Evolutionary conservation across 179 eudicot genomes (phyloP).

Genomic region (Camellia oleifera): DNA sequence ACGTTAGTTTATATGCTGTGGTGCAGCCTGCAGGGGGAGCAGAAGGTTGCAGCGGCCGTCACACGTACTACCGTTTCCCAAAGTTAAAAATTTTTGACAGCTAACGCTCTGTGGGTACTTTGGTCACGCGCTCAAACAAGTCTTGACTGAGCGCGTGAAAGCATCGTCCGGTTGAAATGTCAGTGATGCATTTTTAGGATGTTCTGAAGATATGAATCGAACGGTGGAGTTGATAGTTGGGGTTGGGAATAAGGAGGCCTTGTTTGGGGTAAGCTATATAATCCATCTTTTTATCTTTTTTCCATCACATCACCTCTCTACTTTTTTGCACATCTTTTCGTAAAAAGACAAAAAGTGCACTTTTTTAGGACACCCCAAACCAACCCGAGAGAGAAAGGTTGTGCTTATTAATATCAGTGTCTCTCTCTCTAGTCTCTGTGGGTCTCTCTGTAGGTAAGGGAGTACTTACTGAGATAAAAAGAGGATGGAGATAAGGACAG

Average conservation of each 20-base stretch:
- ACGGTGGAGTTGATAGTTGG: no score
- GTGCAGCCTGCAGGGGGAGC: background rate
- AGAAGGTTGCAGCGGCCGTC: slow-evolving; percentile 32
- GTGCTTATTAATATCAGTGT: background rate
- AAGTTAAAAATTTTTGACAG: slow-evolving; percentile 23
- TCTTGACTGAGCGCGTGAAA: background rate
- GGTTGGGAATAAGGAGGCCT: no score
- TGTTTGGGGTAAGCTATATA: no score
- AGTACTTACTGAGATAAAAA: background rate
- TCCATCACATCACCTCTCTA: no score
- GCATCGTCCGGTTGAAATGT: background rate
- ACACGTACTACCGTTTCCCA: slow-evolving; percentile 29
- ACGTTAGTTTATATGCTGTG: slow-evolving; percentile 21
- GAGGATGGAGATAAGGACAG: background rate
- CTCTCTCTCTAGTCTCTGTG: no score
- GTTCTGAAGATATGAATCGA: no score
- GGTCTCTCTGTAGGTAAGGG: background rate
- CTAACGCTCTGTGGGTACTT: background rate
- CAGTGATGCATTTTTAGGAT: background rate
- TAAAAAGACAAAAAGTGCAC: no score
- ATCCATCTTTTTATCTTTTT: no score
- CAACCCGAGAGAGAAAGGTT: background rate
- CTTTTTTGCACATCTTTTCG: no score
- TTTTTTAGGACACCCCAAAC: no score
- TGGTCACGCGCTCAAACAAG: no score